These are phyloP conservation scores for Fusarium liriodendri DNA, from an alignment of 2,329 filamentous ascomycete genomes.

Conservation along the genomic window DNA sequence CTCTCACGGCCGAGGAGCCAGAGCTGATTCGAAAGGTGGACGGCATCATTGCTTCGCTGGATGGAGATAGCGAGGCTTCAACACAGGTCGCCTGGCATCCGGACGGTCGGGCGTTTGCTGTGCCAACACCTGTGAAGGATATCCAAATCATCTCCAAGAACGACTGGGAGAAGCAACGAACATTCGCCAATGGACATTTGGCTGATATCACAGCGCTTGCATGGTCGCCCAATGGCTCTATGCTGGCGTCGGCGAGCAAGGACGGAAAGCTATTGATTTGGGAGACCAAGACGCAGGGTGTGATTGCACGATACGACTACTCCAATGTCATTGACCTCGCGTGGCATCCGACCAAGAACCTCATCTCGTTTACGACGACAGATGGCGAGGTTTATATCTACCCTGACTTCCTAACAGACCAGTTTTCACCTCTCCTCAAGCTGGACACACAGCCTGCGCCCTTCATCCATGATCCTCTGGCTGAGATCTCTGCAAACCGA, in stretches of 20 bases:
- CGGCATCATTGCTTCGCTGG: conserved; percentile 82
- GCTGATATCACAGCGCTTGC: conserved; percentile 87
- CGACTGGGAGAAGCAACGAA: conserved; percentile 88
- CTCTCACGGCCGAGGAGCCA: conserved; percentile 80
- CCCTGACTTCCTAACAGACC: conserved; percentile 72
- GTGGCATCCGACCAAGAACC: conserved; percentile 93
- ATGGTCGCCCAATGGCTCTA: conserved; percentile 95
- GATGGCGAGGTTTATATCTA: conserved; percentile 96
- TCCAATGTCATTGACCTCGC: conserved; percentile 85
- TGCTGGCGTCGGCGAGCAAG: conserved; percentile 78
- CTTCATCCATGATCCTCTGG: conserved; percentile 83
- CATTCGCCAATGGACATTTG: conserved; percentile 82
- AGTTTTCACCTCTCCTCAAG: conserved; percentile 67
- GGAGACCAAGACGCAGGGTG: conserved; percentile 88
- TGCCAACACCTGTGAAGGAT: conserved; percentile 83
- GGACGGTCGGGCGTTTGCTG: conserved; percentile 90
- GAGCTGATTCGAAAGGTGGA: conserved; percentile 86
- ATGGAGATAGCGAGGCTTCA: conserved; percentile 78
- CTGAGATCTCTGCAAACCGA: conserved; percentile 75
- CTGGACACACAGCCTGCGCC: conserved; percentile 79
- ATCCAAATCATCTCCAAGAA: conserved; percentile 88
- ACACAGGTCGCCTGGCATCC: conserved; percentile 90
- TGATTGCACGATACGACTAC: conserved; percentile 83
- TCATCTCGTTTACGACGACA: conserved; percentile 89
- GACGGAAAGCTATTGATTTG: conserved; percentile 82